Evolutionary conservation across 331 rosid genomes (phyloP).

Genomic region (Acacia concinna): DNA sequence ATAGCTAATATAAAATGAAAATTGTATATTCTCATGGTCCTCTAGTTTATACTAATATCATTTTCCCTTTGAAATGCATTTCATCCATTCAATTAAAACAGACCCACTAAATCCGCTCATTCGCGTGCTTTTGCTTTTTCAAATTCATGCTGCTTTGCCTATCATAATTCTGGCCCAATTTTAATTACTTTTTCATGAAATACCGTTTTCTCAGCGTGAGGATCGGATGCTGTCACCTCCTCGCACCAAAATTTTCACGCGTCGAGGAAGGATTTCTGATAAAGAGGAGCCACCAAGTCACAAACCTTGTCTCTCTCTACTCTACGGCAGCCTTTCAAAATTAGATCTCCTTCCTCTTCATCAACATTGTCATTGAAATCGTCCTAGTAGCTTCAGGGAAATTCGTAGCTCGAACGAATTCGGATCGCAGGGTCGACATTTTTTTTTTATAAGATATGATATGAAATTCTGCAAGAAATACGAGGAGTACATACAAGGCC

Average conservation of each 20-base stretch:
- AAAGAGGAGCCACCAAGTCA: not conserved
- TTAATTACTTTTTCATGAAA: no score
- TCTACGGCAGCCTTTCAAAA: not conserved
- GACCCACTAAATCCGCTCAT: not conserved
- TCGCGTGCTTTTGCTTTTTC: no score
- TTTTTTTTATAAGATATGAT: not conserved
- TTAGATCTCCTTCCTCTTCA: slow-evolving; percentile 1
- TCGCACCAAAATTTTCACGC: not conserved
- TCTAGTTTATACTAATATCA: no score
- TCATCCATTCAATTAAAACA: no score
- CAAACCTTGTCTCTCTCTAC: not conserved
- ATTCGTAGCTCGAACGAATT: not conserved
- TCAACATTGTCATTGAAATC: not conserved
- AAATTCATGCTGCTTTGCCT: not conserved
- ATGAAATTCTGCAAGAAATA: slow-evolving; percentile 96
- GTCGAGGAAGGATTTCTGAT: not conserved
- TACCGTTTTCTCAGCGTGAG: not conserved
- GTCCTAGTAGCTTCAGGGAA: not conserved
- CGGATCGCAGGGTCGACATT: not conserved
- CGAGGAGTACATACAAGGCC: slow-evolving; percentile 77
- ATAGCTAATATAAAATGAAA: no score
- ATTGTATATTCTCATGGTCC: no score
- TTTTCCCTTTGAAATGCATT: no score
- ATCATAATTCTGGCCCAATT: not conserved
- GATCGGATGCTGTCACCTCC: not conserved